Evolutionary conservation across 331 rosid species (phyloP).

Genomic region (Prunus yedoensis): DNA sequence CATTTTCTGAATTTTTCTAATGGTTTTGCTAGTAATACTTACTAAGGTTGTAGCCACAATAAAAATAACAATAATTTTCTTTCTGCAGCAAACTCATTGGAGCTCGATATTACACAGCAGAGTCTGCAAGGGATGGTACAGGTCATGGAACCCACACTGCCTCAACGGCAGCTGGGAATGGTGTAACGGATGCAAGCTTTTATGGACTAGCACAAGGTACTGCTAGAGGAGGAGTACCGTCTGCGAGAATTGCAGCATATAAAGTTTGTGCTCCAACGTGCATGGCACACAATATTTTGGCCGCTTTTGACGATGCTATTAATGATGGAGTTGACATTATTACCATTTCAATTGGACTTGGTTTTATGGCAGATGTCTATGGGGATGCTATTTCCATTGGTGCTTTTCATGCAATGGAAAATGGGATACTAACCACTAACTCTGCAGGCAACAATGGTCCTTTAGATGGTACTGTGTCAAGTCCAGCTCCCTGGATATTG

Average conservation of each 20-base stretch:
- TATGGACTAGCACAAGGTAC: slow-evolving; percentile 43
- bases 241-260: slow-evolving; percentile 41
- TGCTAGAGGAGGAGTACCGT: slow-evolving; percentile 56
- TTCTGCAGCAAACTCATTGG: slow-evolving; percentile 36
- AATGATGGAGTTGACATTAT: slow-evolving; percentile 54
- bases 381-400: slow-evolving; percentile 30
- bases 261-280: slow-evolving; percentile 26
- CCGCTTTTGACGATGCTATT: slow-evolving; percentile 53
- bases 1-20: no score
- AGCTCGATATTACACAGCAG: slow-evolving; percentile 24
- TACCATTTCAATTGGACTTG: slow-evolving; percentile 15
- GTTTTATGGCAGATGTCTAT: neutral
- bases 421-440: slow-evolving; percentile 39
- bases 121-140: slow-evolving; percentile 19
- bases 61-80: neutral
- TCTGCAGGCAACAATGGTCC: slow-evolving; percentile 46
- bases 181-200: slow-evolving; percentile 17
- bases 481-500: slow-evolving; percentile 46
- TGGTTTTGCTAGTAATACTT: neutral
- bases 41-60: no score
- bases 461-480: neutral
- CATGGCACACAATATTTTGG: neutral
- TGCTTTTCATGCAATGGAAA: slow-evolving; percentile 50
- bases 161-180: slow-evolving; percentile 47
- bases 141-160: slow-evolving; percentile 54